Evolutionary conservation across 2,329 filamentous ascomycete genomes (phyloP), one percentile per base, ranked within the genome.

Genomic region (Pezizomycotina sp.): DNA sequence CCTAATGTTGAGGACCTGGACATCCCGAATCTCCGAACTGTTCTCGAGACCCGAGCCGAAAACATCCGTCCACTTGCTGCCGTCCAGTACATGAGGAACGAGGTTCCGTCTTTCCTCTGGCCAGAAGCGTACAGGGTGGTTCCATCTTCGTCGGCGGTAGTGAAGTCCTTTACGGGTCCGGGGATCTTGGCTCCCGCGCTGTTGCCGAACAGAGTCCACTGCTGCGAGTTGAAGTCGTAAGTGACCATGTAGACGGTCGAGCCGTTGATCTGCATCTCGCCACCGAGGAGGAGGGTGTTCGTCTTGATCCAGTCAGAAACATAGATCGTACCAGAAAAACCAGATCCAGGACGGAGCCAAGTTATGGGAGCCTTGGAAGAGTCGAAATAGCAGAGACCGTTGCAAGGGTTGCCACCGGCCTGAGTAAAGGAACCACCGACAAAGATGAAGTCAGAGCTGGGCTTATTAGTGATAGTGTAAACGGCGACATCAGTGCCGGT

Each of bases 91-190:
- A 84, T 74, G 28, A 98, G 60, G 56, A 77, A 95, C 18, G 73
- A 64, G 0, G 75, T 74, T 14, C 72, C 73, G 52, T 78, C 73
- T 12, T 63, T 62, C 5, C 68, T 66, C 38, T 68, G 73, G 26
- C 91, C 91, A 14, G 79, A 69, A 31, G 79, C 71, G 83, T 89
- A 98, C 47, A 92, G 66, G 46, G 81, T 66, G 31, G 72, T 70
- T 41, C 71, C 69, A 46, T 81, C 73, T 35, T 65, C 63, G 23
- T 73, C 78, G n/a, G 77, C 84, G 8, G 77, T 65, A 1, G 77
- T 71, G 35, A 98, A 62, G 3, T 77, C 72, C 24, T 74, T 73
- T 6, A 95, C 74, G 1, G 80, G 77, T 0, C 89, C 89, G 4
- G 82, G 82, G 31, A 95, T 69, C 22, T 44, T 45, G 12, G 63